Percentiles rank a stretch among this genome's conserved stretches.
These are phyloP conservation scores for Amanita polypyramis DNA, from an alignment of 768 basidiomycete species.

Conservation along the genomic window DNA sequence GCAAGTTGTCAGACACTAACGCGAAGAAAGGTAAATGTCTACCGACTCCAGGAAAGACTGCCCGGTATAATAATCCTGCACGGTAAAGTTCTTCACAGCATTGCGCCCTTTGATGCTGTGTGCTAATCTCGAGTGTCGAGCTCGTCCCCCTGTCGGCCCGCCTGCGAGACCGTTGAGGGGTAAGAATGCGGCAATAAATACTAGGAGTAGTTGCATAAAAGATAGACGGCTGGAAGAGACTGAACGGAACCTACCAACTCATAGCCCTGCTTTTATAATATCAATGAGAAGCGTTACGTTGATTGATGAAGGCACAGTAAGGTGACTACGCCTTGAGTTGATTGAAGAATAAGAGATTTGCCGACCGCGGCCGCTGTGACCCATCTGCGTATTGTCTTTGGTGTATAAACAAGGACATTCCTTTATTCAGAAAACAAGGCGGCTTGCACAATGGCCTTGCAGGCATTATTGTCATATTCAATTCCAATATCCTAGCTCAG, in stretches of 20 bases:
- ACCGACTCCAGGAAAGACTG: slow-evolving; percentile 52
- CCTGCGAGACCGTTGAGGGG: slow-evolving; percentile 21
- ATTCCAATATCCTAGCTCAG: too few relatives aligned
- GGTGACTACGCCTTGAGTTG: too few relatives aligned
- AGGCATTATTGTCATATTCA: too few relatives aligned
- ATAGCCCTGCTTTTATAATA: not conserved
- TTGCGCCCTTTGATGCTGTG: slow-evolving; percentile 14
- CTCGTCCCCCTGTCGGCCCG: slow-evolving; percentile 15
- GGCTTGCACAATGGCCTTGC: too few relatives aligned
- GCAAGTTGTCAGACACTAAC: not conserved
- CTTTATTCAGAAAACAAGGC: too few relatives aligned
- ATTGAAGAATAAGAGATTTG: too few relatives aligned
- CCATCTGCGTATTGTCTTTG: too few relatives aligned
- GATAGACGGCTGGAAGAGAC: slow-evolving; percentile 6
- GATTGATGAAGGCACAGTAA: too few relatives aligned
- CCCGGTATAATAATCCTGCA: slow-evolving; percentile 31
- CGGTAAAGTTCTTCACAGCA: slow-evolving; percentile 16
- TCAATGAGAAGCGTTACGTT: not conserved
- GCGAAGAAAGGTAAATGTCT: not conserved
- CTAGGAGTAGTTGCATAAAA: slow-evolving; percentile 1
- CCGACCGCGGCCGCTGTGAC: too few relatives aligned
- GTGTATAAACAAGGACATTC: too few relatives aligned
- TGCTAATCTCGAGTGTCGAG: slow-evolving; percentile 15
- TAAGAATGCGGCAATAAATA: not conserved
- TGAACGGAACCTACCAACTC: not conserved